A percentile compares a stretch with the other conserved stretches of the same genome.
Conservation (phyloP, 768 basidiomycete species). For the Hygrophoropsis aurantiaca region DNA sequence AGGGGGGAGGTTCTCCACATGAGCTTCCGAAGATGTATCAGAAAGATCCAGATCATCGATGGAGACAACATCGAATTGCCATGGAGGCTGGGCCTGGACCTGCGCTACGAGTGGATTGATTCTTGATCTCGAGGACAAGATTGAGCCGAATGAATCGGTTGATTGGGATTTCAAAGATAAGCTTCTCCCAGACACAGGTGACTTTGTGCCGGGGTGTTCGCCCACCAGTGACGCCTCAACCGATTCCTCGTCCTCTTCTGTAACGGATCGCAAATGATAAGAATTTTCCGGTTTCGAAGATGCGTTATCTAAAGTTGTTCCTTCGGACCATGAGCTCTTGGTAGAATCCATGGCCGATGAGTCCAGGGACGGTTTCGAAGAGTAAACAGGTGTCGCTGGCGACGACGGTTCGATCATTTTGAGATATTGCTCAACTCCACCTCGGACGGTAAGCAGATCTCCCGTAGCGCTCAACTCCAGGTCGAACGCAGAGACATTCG, state of each 20-base stretch:
- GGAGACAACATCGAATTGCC: conserved; percentile 71
- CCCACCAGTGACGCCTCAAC: conserved; percentile 16
- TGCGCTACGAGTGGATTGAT: conserved; percentile 32
- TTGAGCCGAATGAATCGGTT: conserved; percentile 32
- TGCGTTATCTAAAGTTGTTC: too few relatives aligned
- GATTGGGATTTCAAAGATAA: conserved; percentile 30
- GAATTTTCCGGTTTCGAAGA: neutral
- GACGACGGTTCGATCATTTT: conserved; percentile 48
- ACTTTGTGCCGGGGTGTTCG: conserved; percentile 1
- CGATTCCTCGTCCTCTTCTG: conserved; percentile 25
- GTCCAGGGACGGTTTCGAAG: neutral
- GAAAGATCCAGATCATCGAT: conserved; percentile 82
- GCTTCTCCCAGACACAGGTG: neutral
- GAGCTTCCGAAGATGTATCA: conserved; percentile 64
- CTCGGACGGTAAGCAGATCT: conserved; percentile 60
- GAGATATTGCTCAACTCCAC: conserved; percentile 67
- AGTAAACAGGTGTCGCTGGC: conserved; percentile 6
- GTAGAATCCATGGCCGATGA: neutral
- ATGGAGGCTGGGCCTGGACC: conserved; percentile 43
- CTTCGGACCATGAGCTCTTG: too few relatives aligned
- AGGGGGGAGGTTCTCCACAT: conserved; percentile 36
- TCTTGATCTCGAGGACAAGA: conserved; percentile 27
- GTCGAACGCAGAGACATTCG: conserved; percentile 71
- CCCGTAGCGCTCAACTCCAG: conserved; percentile 59
- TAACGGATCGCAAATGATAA: conserved; percentile 27